Evolutionary conservation across 352 stramenopile species (phyloP), one percentile per base, ranked within the genome.

Genomic region (Pythium dissotocum): DNA sequence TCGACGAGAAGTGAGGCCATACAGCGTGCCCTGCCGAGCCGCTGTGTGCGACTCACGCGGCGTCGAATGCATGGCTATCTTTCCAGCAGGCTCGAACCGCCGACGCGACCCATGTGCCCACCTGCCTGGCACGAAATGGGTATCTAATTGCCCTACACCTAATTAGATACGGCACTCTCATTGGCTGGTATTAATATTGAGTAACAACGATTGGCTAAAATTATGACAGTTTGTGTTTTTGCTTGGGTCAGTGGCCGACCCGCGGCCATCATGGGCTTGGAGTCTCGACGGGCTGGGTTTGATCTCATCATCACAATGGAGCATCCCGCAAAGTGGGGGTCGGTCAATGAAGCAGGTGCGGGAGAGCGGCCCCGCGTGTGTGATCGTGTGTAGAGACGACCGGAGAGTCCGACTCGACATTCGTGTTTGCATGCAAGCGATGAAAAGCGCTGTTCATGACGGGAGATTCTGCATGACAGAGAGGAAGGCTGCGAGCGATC

Each of bases 61-160:
- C 44, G n/a, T 74, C 69, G 65, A 78, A 78, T 76, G 69, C 72
- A 75, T 78, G 72, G 72, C 72, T 78, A 70, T 76, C 72, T 76
- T 74, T 73, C 58, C 58, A 52, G 69, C 67, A 75, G 72, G 60
- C 61, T 60, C 16, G 40, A 63, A 58, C 52, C 62, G 48, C 53
- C 40, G 24, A 12, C 53, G 44, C 56, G 63, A 65, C 63, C 63
- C 63, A 64, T 46, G 26, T 55, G 32, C 52, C 51, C 7, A 57
- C 32, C 16, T 33, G 51, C 35, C 26, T 42, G 44, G n/a, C 42
- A 51, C 18, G 49, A 70, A 70, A 70, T 70, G 62, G 62, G 62
- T 68, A 57, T 44, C 51, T 38, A 44, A 32, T 2, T 33, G 13
- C 28, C 62, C 62, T 68, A 68, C 18, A 33, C 62, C 62, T 68